Evolutionary conservation across 306 rosid species (phyloP).

Genomic region (Macrotyloma uniflorum): DNA sequence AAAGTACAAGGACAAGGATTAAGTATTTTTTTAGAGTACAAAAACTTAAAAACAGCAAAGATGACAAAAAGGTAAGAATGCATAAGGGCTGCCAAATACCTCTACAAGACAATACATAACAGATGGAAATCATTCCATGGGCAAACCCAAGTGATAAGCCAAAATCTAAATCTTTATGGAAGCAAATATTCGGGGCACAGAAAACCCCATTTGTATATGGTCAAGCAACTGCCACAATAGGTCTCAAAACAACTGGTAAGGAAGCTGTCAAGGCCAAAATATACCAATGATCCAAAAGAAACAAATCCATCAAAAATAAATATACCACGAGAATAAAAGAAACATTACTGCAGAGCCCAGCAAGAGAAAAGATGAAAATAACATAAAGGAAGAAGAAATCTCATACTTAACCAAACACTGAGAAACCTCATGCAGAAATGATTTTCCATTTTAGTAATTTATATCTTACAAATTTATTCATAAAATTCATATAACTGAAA

Average conservation of each 20-base stretch:
- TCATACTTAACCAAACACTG: background rate
- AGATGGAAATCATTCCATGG: background rate
- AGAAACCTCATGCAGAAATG: background rate
- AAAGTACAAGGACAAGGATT: background rate
- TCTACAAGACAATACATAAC: background rate
- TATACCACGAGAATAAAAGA: background rate
- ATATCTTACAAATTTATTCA: background rate
- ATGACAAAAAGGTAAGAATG: background rate
- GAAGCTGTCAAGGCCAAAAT: background rate
- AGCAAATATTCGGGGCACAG: background rate
- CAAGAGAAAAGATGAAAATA: background rate
- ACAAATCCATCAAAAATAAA: background rate
- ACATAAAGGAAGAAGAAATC: background rate
- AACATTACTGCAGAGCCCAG: background rate
- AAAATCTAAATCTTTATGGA: background rate
- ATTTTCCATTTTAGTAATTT: background rate
- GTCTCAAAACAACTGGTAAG: background rate
- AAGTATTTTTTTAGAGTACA: background rate
- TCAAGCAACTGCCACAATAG: background rate
- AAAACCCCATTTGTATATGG: background rate
- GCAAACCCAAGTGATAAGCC: background rate
- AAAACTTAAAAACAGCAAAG: background rate
- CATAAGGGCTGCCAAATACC: background rate
- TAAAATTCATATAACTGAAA: background rate
- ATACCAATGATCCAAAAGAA: background rate